Evolutionary conservation across 2,329 filamentous ascomycete genomes (phyloP), one percentile per base, ranked within the genome.

Genomic region (Claviceps quebecensis): DNA sequence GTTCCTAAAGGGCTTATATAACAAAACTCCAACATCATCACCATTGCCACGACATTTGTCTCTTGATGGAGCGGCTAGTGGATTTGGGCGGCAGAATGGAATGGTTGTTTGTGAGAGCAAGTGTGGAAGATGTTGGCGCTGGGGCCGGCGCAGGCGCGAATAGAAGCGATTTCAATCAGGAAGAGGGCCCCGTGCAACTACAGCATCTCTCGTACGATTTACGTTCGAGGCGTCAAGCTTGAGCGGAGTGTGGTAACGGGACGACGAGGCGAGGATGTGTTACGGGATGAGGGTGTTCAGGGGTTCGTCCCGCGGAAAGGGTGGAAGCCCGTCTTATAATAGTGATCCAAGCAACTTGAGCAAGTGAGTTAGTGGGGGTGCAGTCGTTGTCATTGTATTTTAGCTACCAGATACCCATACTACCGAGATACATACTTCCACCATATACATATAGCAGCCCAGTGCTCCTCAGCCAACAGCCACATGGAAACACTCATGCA

Each of bases 161-260:
- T 45, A 29, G 9, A 22, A 22, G 17, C 9, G 4, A 17, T 5
- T 17, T 40, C 38, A 7, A 17, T n/a, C 38, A 40, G 19, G 37
- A 51, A n/a, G 17, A 19, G 4, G 16, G 22, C 14, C 16, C 8
- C 19, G 7, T 13, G 38, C 17, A 8, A 5, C 47, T 37, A 37
- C 43, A 45, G 34, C 64, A 67, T 6, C 53, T 72, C 4, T 68
- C 66, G 0, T 83, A 78, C 79, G 0, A 86, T 87, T 55, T 72
- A 77, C 53, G 79, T 86, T 1, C 66, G 69, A 7, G 83, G 82
- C 0, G 70, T 73, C 5, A 78, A 82, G 1, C 57, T 69, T 39
- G 83, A 87, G 65, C 70, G 73, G n/a, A 87, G 83, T 59, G 68
- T 86, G 2, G 71, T 87, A 3, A 87, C 83, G 2, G 81, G 80